Evolutionary conservation across 306 rosid genomes (phyloP).

Genomic region (Prunus persica): Prunus_persica_NCBIv2 NC_034009.1:36009501-36010000

Average conservation of each 20-base stretch:
- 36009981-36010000: conserved; percentile 71
- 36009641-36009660: conserved; percentile 3
- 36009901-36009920: conserved; percentile 95
- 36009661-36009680: conserved; percentile 50
- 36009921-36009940: conserved; percentile 81
- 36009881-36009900: conserved; percentile 92
- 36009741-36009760: conserved; percentile 55
- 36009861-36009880: conserved; percentile 88
- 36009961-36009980: conserved; percentile 86
- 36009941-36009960: conserved; percentile 93
- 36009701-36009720: conserved; percentile 62
- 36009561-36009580: background rate
- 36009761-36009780: background rate
- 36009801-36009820: background rate
- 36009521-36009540: background rate
- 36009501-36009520: conserved; percentile 65
- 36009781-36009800: background rate
- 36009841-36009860: conserved; percentile 83
- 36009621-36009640: background rate
- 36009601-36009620: background rate
- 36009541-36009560: background rate
- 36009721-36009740: conserved; percentile 78
- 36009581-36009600: background rate
- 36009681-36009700: conserved; percentile 83
- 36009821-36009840: conserved; percentile 19